Evolutionary conservation across 306 rosid genomes (phyloP).

Genomic region (Dicorynia guianensis): DNA sequence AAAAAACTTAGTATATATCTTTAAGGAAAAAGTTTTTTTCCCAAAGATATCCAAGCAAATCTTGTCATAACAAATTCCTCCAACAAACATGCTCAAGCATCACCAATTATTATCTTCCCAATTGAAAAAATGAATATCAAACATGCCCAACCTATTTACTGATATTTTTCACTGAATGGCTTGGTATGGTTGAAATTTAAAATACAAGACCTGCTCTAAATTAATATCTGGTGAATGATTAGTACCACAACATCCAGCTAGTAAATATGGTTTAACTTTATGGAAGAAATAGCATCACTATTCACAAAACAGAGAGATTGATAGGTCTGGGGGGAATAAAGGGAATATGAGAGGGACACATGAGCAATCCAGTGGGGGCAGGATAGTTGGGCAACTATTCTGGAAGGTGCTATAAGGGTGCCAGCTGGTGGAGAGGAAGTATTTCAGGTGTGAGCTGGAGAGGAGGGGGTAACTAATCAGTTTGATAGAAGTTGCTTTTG

Average conservation of each 20-base stretch:
- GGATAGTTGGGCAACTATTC: too few species aligned
- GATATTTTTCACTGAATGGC: background rate
- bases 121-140: background rate
- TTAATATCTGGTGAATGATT: background rate
- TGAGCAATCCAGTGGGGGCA: too few species aligned
- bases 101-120: background rate
- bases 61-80: conserved; percentile 1
- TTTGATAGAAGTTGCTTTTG: too few species aligned
- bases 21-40: background rate
- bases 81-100: conserved; percentile 1
- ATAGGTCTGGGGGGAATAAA: too few species aligned
- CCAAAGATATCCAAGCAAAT: background rate
- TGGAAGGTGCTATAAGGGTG: too few species aligned
- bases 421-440: too few species aligned
- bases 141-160: background rate
- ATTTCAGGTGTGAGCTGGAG: too few species aligned
- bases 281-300: background rate
- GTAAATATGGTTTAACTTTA: background rate
- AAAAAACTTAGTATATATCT: background rate
- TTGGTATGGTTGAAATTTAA: background rate
- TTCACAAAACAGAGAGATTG: background rate
- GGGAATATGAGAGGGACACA: too few species aligned
- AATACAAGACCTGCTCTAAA: background rate
- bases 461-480: too few species aligned
- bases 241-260: background rate